These are phyloP conservation scores for Oryza coarctata DNA, from an alignment of 176 grass and related monocot species.

Conservation along the genomic window DNA sequence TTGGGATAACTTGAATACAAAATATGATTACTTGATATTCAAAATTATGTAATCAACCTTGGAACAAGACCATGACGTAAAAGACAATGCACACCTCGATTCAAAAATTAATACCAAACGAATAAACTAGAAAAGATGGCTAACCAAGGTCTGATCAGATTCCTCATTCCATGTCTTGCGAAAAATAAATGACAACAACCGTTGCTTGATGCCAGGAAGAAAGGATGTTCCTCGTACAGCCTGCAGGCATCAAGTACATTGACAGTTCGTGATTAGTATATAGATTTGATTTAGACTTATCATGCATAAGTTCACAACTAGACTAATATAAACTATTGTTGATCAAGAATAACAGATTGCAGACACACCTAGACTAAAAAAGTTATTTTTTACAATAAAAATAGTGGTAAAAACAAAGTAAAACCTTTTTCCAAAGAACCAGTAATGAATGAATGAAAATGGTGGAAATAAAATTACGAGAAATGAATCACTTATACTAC, in stretches of 20 bases:
- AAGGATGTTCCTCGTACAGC: constrained; percentile 52
- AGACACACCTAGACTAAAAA: neutral
- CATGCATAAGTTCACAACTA: neutral
- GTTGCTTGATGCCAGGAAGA: constrained; percentile 92
- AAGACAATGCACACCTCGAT: neutral
- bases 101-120: constrained; percentile 17
- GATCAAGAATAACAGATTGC: neutral
- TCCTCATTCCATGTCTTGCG: constrained; percentile 83
- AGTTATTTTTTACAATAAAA: neutral
- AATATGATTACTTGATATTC: neutral
- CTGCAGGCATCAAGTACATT: constrained; percentile 50
- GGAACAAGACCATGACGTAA: neutral
- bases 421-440: neutral
- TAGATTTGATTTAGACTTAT: neutral
- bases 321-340: neutral
- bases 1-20: neutral
- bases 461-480: neutral
- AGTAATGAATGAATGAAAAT: neutral
- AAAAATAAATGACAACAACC: constrained; percentile 91
- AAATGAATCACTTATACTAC: no score
- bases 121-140: constrained; percentile 31
- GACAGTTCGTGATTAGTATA: neutral
- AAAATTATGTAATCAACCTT: neutral
- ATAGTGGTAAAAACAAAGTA: neutral
- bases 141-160: constrained; percentile 72